Evolutionary conservation across 2,329 filamentous ascomycete species (phyloP).

Genomic region (Corinectria fuckeliana): DNA sequence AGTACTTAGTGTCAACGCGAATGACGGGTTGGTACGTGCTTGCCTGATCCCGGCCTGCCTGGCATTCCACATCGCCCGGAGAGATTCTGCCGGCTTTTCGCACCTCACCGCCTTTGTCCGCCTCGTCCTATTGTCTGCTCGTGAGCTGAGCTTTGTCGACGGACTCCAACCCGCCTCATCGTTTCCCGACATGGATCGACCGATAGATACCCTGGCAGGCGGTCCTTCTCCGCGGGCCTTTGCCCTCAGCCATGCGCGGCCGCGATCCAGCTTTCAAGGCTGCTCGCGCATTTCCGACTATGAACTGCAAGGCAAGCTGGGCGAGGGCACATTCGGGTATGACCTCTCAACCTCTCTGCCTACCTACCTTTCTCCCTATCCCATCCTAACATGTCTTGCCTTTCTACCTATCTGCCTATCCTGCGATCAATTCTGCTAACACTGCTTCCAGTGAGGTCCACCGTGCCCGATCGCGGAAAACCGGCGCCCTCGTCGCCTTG

Average conservation of each 20-base stretch:
- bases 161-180: too few species aligned
- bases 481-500: constrained; percentile 78
- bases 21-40: too few species aligned
- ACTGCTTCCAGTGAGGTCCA: constrained; percentile 75
- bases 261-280: constrained; percentile 72
- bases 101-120: constrained; percentile 31
- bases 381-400: too few species aligned
- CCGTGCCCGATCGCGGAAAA: constrained; percentile 80
- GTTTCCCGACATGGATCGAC: constrained; percentile 45
- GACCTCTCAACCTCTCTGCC: constrained; percentile 36
- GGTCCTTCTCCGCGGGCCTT: constrained; percentile 62
- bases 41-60: too few species aligned
- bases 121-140: too few species aligned
- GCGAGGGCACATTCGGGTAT: constrained; percentile 93
- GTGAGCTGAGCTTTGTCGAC: too few species aligned
- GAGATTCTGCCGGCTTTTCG: constrained; percentile 31
- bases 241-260: constrained; percentile 62
- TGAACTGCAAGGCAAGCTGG: constrained; percentile 81
- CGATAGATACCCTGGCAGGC: constrained; percentile 41
- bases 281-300: constrained; percentile 86
- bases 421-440: constrained; percentile 6
- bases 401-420: too few species aligned
- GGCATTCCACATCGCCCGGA: neutral
- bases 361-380: too few species aligned
- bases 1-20: too few species aligned